Conservation (phyloP, 2,329 filamentous ascomycete species). For the Fusarium piperis region DNA sequence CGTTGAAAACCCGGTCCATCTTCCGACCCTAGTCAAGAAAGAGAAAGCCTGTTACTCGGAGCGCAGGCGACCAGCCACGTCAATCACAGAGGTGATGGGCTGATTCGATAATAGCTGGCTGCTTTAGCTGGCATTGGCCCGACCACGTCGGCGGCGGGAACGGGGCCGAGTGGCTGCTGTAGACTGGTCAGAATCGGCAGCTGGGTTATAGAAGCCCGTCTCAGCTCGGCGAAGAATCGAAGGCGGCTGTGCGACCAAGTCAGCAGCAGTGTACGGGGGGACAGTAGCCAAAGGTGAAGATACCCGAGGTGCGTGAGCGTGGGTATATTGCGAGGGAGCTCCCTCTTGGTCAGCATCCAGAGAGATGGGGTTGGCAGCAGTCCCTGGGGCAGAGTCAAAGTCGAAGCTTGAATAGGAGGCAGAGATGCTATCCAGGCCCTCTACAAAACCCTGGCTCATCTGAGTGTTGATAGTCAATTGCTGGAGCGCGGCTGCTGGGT, state of each 20-base stretch:
- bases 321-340: not conserved
- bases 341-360: not conserved
- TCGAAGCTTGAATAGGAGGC: not conserved
- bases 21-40: not conserved
- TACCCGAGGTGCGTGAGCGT: not conserved
- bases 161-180: no score
- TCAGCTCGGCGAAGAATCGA: not conserved
- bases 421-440: not conserved
- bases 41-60: not conserved
- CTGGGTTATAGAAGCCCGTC: not conserved
- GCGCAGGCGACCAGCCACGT: no score
- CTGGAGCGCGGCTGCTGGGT: not conserved
- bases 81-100: not conserved
- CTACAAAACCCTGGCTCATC: not conserved
- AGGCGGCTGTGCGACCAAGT: not conserved
- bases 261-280: not conserved
- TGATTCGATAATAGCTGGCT: not conserved
- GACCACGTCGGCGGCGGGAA: not conserved
- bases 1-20: not conserved
- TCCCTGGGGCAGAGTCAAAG: not conserved
- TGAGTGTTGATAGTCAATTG: not conserved
- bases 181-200: not conserved
- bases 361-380: not conserved
- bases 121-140: not conserved
- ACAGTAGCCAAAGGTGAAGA: not conserved